Evolutionary conservation across 2,329 filamentous ascomycete species (phyloP), one percentile per base, ranked within the genome.

Genomic region (Rhinocladiella similis): DNA sequence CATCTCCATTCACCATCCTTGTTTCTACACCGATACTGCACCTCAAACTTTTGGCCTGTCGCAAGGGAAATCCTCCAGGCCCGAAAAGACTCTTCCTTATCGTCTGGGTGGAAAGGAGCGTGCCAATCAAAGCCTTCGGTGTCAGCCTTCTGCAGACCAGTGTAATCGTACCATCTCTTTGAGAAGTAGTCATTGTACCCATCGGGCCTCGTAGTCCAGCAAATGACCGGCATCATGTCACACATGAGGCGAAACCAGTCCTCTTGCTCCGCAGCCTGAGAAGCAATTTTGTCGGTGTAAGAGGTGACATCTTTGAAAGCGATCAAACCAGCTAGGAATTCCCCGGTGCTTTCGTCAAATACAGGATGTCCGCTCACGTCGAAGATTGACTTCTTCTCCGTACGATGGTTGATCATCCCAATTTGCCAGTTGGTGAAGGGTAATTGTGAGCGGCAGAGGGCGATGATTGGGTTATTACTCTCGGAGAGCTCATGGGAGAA

Each of bases 151-250:
- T 78, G 80, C 20, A 91, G 71, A 0, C 89, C 87, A 0, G 89
- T 92, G 65, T 89, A 92, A n/a, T 83, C 81, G 66, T 89, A 90
- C 87, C 89, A 93, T n/a, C 86, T 77, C 46, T 83, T 82, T 56
- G 88, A 89, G 70, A 87, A 92, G 72, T 90, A 92, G 65, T 92
- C 88, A 63, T 84, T 80, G 22, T 75, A 64, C 0, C 89, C 89
- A 14, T 87, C 81, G 0, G 87, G 79, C 0, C 74, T 84, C 0
- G 88, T 83, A 0, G 87, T 91, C 88, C 89, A 93, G 4, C 92
- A 85, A 63, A 87, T 75, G 65, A 87, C 84, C 1, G 84, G 84
- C 80, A 87, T 86, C 18, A 82, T 87, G 61, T 92, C 89, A 62
- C 87, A 89, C 47, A 92, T 91, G 5, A 87, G 77, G 66, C 85